phyloP scores from a whole-genome alignment of 768 basidiomycete genomes.

The Pleurotus eryngii region DNA sequence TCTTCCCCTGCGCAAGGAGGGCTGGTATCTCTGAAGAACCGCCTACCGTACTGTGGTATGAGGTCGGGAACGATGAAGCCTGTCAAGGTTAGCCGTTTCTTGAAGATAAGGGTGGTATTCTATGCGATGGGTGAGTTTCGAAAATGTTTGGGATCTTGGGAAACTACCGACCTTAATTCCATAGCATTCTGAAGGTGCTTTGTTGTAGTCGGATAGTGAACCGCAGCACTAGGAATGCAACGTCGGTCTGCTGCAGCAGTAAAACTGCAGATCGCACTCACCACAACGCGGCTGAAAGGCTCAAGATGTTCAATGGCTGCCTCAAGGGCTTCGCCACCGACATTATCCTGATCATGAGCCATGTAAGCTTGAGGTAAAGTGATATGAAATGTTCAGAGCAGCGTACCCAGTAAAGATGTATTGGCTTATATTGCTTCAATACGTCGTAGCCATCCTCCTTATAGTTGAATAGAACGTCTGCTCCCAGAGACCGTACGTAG shows the following conservation, averaged over 20 bases:
- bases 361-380: neutral
- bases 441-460: slow-evolving; percentile 41
- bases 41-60: slow-evolving; percentile 25
- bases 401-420: slow-evolving; percentile 33
- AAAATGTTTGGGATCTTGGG: neutral
- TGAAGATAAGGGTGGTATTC: slow-evolving; percentile 29
- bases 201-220: slow-evolving; percentile 14
- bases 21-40: slow-evolving; percentile 38
- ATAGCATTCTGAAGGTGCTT: slow-evolving; percentile 11
- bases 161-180: slow-evolving; percentile 13
- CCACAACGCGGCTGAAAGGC: slow-evolving; percentile 30
- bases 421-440: slow-evolving; percentile 34
- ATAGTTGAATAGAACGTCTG: slow-evolving; percentile 52
- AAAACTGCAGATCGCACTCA: neutral
- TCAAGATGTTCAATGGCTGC: slow-evolving; percentile 32
- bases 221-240: slow-evolving; percentile 13
- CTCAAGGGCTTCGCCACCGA: slow-evolving; percentile 42
- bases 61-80: slow-evolving; percentile 33
- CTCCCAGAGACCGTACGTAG: slow-evolving; percentile 38
- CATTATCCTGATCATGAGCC: slow-evolving; percentile 22
- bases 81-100: slow-evolving; percentile 31
- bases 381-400: neutral
- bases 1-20: slow-evolving; percentile 32
- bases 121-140: slow-evolving; percentile 3
- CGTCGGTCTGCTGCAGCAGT: neutral